Base-by-base conservation (phyloP, 2,329 filamentous ascomycete species). In the Herpotrichia juniperi region DNA sequence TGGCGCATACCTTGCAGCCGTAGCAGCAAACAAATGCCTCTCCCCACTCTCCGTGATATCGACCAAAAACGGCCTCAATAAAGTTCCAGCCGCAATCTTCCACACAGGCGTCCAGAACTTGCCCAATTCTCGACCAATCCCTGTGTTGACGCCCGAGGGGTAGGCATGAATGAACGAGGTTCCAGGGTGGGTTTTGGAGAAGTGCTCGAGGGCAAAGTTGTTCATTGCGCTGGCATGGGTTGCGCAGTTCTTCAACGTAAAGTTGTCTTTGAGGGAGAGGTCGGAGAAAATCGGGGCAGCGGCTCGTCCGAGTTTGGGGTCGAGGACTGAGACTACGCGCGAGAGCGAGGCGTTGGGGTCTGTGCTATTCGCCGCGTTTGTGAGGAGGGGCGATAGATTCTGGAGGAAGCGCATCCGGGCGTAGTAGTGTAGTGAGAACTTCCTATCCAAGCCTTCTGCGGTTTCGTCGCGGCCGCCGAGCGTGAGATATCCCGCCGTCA, bases 401-500 rank as follows among this genome's bases (percentile, higher is more conserved):
- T 64, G 47, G 16, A 70, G 67, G 57, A 77, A 76, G n/a, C 74
- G 69, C 35, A 65, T 66, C 22, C 76, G 74, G 6, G 69, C 64
- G 58, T 77, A 74, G 40, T 63, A 78, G 25, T 63, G 65, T 30
- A 65, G 61, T 4, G 59, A 58, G 55, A 68, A 61, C 43, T 71
- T 71, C 8, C 60, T 54, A 42, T 75, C 68, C 1, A 77, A 57
- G 9, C 71, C 71, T 59, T 77, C 74, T 6, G 39, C 22, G 2
- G 72, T 76, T 39, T 71, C 69, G 10, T 65, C 61, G 5, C 75
- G 62, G n/a, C 75, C 75, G 37, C 65, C 64, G 6, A 77, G 49
- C 2, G 75, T 75, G 56, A 81, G 69, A 61, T 77, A 78, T 3
- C 82, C 83, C 1, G 76, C 77, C 1, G 76, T 82, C 47, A 84